These are phyloP conservation scores for Claviceps maximensis DNA, from an alignment of 2,329 filamentous ascomycete genomes.

Conservation along the genomic window DNA sequence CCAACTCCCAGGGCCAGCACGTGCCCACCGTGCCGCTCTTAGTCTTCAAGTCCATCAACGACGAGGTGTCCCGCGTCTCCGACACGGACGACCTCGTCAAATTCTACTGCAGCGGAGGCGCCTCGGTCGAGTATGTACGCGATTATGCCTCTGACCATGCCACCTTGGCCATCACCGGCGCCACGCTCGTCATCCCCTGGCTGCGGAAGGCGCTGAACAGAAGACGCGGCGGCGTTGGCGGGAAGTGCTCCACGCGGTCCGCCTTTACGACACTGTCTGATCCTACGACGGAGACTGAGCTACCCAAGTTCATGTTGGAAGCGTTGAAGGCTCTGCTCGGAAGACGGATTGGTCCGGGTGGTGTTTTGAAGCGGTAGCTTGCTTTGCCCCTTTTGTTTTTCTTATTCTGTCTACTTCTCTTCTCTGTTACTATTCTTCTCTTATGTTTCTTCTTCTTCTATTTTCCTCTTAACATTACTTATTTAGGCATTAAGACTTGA, in stretches of 20 bases:
- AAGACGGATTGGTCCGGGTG: not conserved
- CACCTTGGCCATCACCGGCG: not conserved
- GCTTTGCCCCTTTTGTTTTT: not conserved
- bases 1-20: not conserved
- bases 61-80: not conserved
- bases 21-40: conserved; percentile 1
- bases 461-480: not conserved
- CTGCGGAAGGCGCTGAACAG: not conserved
- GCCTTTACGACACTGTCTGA: not conserved
- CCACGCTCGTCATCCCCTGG: not conserved
- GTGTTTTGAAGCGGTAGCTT: not conserved
- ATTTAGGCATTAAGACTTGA: no score
- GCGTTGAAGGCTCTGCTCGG: not conserved
- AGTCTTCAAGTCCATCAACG: not conserved
- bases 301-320: not conserved
- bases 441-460: not conserved
- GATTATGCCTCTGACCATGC: not conserved
- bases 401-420: not conserved
- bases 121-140: not conserved
- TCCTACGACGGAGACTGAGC: not conserved
- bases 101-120: conserved; percentile 2
- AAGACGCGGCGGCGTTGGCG: not conserved
- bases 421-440: no score
- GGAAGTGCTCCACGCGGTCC: not conserved
- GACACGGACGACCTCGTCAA: not conserved